Evolutionary conservation across 108 stramenopile genomes (phyloP).

Genomic region (Mayamaea pseudoterrestris): DNA sequence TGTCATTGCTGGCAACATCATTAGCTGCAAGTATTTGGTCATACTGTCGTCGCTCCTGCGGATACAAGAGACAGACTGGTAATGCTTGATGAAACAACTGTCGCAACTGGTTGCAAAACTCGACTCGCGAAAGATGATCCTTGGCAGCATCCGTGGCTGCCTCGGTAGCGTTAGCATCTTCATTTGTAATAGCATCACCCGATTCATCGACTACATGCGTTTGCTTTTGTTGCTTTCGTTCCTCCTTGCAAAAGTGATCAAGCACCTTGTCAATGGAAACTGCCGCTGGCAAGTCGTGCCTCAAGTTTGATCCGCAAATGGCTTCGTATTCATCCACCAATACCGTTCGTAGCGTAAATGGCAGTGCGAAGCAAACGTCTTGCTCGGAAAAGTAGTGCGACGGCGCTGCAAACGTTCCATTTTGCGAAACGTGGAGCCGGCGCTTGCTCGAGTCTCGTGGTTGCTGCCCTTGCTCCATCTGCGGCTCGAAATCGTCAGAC

Average conservation of each 20-base stretch:
- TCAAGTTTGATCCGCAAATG: slow-evolving; percentile 36
- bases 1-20: not conserved
- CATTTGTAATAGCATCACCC: not conserved
- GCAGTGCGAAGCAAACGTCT: too few species aligned
- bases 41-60: slow-evolving; percentile 58
- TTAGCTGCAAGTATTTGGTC: slow-evolving; percentile 8
- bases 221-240: slow-evolving; percentile 6
- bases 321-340: slow-evolving; percentile 55
- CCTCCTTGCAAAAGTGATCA: slow-evolving; percentile 33
- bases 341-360: slow-evolving; percentile 53
- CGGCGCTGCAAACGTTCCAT: too few species aligned
- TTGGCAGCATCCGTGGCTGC: slow-evolving; percentile 6
- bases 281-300: slow-evolving; percentile 42
- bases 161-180: slow-evolving; percentile 6
- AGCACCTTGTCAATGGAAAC: slow-evolving; percentile 45
- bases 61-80: slow-evolving; percentile 50
- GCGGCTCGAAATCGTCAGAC: too few species aligned
- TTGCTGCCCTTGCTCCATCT: too few species aligned
- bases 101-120: slow-evolving; percentile 41
- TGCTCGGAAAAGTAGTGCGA: too few species aligned
- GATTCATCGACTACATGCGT: too few species aligned
- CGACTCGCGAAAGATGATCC: too few species aligned
- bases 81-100: slow-evolving; percentile 50
- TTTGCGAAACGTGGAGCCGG: too few species aligned
- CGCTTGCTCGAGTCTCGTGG: too few species aligned